These are phyloP conservation scores for Arabidopsis arenosa DNA, from an alignment of 345 rosid species.

Conservation along the genomic window DNA sequence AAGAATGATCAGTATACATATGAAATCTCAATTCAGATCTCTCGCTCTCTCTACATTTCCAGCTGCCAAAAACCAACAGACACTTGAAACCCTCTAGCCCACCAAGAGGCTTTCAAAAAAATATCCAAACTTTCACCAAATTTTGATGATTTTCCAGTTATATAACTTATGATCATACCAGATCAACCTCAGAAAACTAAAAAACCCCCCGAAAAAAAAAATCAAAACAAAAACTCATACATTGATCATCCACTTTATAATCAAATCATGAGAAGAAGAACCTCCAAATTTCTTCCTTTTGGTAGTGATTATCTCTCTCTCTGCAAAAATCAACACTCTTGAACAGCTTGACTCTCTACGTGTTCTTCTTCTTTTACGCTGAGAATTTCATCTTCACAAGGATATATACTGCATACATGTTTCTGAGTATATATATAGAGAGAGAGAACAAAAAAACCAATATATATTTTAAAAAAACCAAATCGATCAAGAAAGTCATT, in stretches of 20 bases:
- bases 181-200: constrained; percentile 21
- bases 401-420: constrained; percentile 30
- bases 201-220: not conserved
- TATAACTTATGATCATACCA: constrained; percentile 29
- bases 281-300: constrained; percentile 17
- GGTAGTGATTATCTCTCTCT: not conserved
- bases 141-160: constrained; percentile 35
- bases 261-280: constrained; percentile 37
- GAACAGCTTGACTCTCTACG: constrained; percentile 20
- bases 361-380: constrained; percentile 19
- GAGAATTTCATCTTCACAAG: constrained; percentile 20
- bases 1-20: constrained; percentile 21
- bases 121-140: constrained; percentile 16
- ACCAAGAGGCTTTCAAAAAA: constrained; percentile 31
- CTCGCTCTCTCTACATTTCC: constrained; percentile 7
- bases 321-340: constrained; percentile 35
- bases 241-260: constrained; percentile 36
- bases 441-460: not conserved
- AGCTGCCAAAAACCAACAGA: not conserved
- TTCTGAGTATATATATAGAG: constrained; percentile 26
- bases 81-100: constrained; percentile 30
- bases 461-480: not conserved
- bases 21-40: constrained; percentile 26
- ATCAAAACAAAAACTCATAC: constrained; percentile 20
- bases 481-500: constrained; percentile 39